phyloP scores from a whole-genome alignment of 169 alveolate genomes.

The Ophryocystis elektroscirrha region DNA sequence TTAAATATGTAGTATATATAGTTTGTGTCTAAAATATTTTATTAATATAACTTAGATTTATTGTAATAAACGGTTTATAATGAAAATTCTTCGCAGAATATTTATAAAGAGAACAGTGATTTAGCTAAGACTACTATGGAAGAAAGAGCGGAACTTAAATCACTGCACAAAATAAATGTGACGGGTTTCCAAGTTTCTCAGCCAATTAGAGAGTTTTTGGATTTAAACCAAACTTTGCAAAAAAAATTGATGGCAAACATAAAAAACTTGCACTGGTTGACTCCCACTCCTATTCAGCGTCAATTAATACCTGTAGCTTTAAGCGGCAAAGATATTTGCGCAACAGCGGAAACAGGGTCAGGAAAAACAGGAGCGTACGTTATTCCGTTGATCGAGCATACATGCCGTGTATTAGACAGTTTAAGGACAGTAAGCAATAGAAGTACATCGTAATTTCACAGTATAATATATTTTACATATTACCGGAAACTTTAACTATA shows the following conservation, averaged over 20 bases:
- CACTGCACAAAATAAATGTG: background rate
- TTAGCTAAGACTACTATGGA: background rate
- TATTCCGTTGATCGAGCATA: slow-evolving; percentile 61
- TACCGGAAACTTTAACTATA: slow-evolving; percentile 11
- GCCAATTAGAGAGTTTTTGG: background rate
- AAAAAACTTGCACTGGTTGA: no score
- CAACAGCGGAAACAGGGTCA: slow-evolving; percentile 91
- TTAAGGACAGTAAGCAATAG: no score
- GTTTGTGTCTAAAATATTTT: no score
- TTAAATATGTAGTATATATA: background rate
- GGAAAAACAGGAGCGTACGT: slow-evolving; percentile 95
- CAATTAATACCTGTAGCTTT: slow-evolving; percentile 71
- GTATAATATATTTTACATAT: slow-evolving; percentile 8
- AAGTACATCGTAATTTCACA: background rate
- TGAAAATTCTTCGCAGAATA: background rate
- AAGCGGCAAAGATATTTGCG: slow-evolving; percentile 73
- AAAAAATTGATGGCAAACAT: background rate
- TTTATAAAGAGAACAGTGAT: background rate
- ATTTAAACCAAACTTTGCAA: background rate
- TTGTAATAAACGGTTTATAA: background rate
- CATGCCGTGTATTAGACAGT: no score
- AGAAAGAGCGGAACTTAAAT: background rate
- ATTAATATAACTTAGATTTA: no score
- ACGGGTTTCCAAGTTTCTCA: background rate
- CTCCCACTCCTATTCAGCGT: slow-evolving; percentile 82